Conservation (phyloP, 2,329 filamentous ascomycete species). For the Fusarium annulatum region DNA sequence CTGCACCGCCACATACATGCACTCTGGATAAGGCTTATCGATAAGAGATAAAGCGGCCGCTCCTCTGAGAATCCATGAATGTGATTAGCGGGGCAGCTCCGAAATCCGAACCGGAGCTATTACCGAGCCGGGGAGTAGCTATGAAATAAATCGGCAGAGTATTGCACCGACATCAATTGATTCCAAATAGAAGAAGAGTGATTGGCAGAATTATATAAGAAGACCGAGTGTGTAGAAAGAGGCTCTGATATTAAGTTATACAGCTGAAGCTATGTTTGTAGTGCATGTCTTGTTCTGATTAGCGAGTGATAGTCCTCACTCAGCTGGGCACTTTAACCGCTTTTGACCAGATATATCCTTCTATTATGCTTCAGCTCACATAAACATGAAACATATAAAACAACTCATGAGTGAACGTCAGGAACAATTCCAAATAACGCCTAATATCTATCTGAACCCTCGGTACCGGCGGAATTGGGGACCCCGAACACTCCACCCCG, state of each 20-base stretch:
- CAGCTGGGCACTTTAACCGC: constrained; percentile 5
- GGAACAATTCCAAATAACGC: constrained; percentile 25
- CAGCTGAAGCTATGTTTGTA: background rate
- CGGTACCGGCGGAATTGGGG: constrained; percentile 39
- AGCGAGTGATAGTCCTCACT: background rate
- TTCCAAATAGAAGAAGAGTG: constrained; percentile 11
- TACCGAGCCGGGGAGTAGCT: constrained; percentile 32
- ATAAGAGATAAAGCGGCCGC: constrained; percentile 12
- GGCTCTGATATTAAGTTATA: background rate
- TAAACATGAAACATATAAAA: background rate
- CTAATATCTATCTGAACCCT: background rate
- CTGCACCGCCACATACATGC: background rate
- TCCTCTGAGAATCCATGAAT: background rate
- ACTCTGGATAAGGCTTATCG: background rate
- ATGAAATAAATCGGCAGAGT: constrained; percentile 3
- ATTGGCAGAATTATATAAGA: constrained; percentile 3
- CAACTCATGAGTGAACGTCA: background rate
- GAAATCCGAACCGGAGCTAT: constrained; percentile 21
- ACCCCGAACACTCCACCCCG: constrained; percentile 31
- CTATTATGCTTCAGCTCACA: background rate
- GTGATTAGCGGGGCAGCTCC: constrained; percentile 15
- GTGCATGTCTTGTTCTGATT: background rate
- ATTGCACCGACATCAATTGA: constrained; percentile 16
- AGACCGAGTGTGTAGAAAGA: background rate
- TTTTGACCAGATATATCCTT: constrained; percentile 7